A percentile compares a stretch with the other conserved stretches of the same genome.
Evolutionary conservation across 2,329 filamentous ascomycete genomes (phyloP).

Genomic region (Lithohypha guttulata): DNA sequence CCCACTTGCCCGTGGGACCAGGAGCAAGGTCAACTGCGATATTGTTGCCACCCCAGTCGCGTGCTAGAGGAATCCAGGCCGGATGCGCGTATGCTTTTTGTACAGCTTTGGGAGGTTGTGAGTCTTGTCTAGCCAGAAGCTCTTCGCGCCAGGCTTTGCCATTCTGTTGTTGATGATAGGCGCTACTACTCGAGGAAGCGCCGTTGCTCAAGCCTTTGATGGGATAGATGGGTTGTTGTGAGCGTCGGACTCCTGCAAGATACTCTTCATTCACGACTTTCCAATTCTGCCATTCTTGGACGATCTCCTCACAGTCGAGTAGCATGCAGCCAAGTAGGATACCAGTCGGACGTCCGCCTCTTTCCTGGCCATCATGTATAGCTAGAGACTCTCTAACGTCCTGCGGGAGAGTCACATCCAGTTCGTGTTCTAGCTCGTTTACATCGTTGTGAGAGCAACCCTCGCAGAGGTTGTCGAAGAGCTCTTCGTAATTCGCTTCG

Average conservation of each 20-base stretch:
- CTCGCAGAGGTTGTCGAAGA: conserved; percentile 86
- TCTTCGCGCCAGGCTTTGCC: conserved; percentile 65
- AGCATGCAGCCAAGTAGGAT: conserved; percentile 92
- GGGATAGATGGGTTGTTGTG: conserved; percentile 52
- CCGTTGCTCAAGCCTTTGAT: conserved; percentile 59
- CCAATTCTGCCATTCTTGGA: conserved; percentile 97
- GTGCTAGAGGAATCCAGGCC: conserved; percentile 88
- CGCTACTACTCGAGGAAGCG: conserved; percentile 58
- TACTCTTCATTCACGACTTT: conserved; percentile 85
- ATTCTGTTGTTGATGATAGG: conserved; percentile 31
- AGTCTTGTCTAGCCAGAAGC: conserved; percentile 73
- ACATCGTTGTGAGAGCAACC: conserved; percentile 88
- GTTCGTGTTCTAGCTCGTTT: conserved; percentile 90
- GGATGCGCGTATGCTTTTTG: conserved; percentile 90
- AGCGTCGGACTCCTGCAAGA: conserved; percentile 47
- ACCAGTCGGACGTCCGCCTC: conserved; percentile 79
- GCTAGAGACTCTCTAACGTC: conserved; percentile 87
- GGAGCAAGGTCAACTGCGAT: conserved; percentile 86
- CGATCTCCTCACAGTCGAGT: conserved; percentile 93
- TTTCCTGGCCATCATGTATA: conserved; percentile 93
- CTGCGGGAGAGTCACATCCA: conserved; percentile 86
- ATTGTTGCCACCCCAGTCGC: conserved; percentile 98
- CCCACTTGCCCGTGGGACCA: conserved; percentile 82
- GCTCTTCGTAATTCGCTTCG: conserved; percentile 88
- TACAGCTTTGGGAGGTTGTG: conserved; percentile 72